phyloP scores from a whole-genome alignment of 2,329 filamentous ascomycete genomes.

The Exophiala sideris region DNA sequence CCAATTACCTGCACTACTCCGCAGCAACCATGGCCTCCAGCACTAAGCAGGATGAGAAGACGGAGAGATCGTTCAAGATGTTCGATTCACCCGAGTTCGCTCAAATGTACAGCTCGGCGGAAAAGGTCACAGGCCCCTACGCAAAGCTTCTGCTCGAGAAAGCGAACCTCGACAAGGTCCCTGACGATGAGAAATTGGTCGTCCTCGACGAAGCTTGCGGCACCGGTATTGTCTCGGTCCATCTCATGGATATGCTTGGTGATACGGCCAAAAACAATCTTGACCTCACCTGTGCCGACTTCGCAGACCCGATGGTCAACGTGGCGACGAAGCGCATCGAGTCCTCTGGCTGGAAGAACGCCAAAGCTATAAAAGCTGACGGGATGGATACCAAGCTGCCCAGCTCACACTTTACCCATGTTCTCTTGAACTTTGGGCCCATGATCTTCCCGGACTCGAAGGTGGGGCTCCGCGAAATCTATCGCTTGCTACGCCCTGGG shows the following conservation, averaged over 20 bases:
- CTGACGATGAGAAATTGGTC: conserved; percentile 27
- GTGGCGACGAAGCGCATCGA: conserved; percentile 39
- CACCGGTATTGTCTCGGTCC: conserved; percentile 48
- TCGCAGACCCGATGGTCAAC: conserved; percentile 43
- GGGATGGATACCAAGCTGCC: conserved; percentile 46
- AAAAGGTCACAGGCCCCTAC: conserved; percentile 33
- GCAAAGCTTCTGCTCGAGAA: conserved; percentile 32
- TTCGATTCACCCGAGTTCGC: conserved; percentile 8
- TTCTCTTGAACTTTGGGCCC: conserved; percentile 48
- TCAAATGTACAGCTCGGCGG: conserved; percentile 25
- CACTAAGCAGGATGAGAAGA: neutral
- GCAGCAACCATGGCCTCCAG: neutral
- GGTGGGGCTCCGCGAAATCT: conserved; percentile 32
- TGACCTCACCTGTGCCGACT: conserved; percentile 51
- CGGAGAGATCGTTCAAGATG: neutral
- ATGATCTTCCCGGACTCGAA: conserved; percentile 46
- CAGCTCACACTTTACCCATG: conserved; percentile 39
- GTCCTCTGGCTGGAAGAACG: conserved; percentile 47
- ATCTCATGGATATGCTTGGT: conserved; percentile 42
- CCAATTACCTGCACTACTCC: neutral
- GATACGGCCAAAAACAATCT: conserved; percentile 41
- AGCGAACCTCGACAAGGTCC: conserved; percentile 27
- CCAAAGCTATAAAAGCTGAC: conserved; percentile 45
- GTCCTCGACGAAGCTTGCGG: conserved; percentile 56
- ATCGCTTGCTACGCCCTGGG: conserved; percentile 35